A percentile compares a stretch with the other conserved stretches of the same genome.
phyloP scores from a whole-genome alignment of 1,284 basidiomycete genomes.

The Apiotrichum montevideense region DNA sequence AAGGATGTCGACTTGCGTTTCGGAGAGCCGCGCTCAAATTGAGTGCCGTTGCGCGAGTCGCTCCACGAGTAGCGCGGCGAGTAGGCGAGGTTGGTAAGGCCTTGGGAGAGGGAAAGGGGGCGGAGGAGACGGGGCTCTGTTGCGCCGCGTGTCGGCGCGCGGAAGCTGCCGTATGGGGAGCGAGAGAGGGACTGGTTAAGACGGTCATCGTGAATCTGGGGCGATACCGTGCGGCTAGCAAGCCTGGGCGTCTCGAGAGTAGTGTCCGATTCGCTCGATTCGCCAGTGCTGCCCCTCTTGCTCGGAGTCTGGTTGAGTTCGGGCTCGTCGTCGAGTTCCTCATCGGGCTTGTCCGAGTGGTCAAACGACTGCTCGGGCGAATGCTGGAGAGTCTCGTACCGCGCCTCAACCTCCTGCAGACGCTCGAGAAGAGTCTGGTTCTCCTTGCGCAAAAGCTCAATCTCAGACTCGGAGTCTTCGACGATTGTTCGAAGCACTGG shows the following conservation, averaged over 20 bases:
- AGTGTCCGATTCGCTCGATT: slow-evolving; percentile 21
- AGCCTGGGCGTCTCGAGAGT: slow-evolving; percentile 16
- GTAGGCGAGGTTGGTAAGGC: slow-evolving; percentile 80
- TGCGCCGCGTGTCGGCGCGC: slow-evolving; percentile 14
- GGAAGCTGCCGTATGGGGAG: slow-evolving; percentile 58
- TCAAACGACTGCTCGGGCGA: slow-evolving; percentile 7
- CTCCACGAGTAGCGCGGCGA: slow-evolving; percentile 40
- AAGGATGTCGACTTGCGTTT: slow-evolving; percentile 28
- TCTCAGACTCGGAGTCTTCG: slow-evolving; percentile 59
- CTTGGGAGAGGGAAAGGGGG: slow-evolving; percentile 82
- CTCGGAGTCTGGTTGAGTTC: slow-evolving; percentile 6
- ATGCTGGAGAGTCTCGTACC: slow-evolving; percentile 6
- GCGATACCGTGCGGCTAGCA: slow-evolving; percentile 14
- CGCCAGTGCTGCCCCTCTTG: slow-evolving; percentile 17
- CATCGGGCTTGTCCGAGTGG: slow-evolving; percentile 13
- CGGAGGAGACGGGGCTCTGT: slow-evolving; percentile 18
- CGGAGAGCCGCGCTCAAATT: slow-evolving; percentile 25
- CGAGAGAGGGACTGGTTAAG: slow-evolving; percentile 91
- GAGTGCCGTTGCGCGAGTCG: slow-evolving; percentile 15
- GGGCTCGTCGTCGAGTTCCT: slow-evolving; percentile 16
- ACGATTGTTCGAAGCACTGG: slow-evolving; percentile 18
- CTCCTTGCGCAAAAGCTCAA: slow-evolving; percentile 54
- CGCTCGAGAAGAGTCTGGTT: slow-evolving; percentile 12
- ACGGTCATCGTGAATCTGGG: slow-evolving; percentile 54
- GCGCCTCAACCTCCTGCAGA: slow-evolving; percentile 14